Evolutionary conservation across 352 stramenopile genomes (phyloP).

Genomic region (Globisporangium radiosum): DNA sequence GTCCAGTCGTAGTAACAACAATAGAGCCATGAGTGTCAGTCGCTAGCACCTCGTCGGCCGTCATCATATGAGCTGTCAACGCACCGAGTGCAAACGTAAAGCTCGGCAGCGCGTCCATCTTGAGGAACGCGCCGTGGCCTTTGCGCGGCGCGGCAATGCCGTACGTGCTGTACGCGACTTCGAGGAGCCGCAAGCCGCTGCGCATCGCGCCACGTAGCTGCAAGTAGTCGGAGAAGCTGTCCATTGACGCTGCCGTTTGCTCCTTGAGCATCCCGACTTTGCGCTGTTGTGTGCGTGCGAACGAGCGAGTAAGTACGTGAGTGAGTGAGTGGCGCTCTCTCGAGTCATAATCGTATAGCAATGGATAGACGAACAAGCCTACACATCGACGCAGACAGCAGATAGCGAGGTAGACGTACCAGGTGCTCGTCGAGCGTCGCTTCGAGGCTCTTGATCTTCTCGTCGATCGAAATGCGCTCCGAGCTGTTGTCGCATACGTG

Average conservation of each 20-base stretch:
- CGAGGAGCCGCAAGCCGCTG: constrained; percentile 40
- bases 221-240: constrained; percentile 23
- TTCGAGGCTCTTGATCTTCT: constrained; percentile 59
- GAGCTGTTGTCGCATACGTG: constrained; percentile 15
- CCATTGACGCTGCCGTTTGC: constrained; percentile 33
- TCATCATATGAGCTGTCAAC: not conserved
- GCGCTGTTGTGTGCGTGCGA: constrained; percentile 16
- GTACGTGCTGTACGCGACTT: constrained; percentile 50
- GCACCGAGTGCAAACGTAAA: constrained; percentile 46
- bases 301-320: not conserved
- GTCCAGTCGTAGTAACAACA: not conserved
- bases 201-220: constrained; percentile 29
- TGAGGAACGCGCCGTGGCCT: constrained; percentile 46
- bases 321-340: not conserved
- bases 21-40: no score
- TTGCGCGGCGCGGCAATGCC: constrained; percentile 50
- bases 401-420: constrained; percentile 19
- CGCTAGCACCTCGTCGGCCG: no score
- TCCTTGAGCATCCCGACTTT: constrained; percentile 75
- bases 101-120: constrained; percentile 37
- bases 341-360: not conserved
- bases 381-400: not conserved
- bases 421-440: constrained; percentile 59
- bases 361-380: no score
- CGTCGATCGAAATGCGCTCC: constrained; percentile 42